Conservation (phyloP, 169 alveolate species). For the Babesia bovis region DNA sequence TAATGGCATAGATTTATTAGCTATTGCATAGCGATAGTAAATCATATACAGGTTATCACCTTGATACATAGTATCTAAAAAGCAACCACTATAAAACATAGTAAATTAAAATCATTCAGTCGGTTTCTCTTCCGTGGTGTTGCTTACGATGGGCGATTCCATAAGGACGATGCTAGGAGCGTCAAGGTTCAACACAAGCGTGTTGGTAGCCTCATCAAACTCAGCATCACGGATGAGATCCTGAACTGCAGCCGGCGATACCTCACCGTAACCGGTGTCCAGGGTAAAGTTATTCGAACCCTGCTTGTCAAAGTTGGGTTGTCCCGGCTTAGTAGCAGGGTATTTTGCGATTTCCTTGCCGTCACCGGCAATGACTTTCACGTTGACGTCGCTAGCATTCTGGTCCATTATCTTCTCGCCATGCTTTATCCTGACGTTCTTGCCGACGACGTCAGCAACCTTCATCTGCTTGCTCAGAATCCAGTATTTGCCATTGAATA, state of each 20-base stretch:
- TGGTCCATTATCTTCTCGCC: constrained; percentile 23
- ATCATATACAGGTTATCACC: too few species aligned
- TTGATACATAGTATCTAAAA: too few species aligned
- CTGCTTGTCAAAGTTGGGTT: not conserved
- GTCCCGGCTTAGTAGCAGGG: constrained; percentile 13
- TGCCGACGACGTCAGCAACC: constrained; percentile 59
- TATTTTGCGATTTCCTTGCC: constrained; percentile 8
- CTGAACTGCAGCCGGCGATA: constrained; percentile 57
- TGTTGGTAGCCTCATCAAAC: constrained; percentile 44
- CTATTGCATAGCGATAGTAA: too few species aligned
- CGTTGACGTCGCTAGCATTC: constrained; percentile 1
- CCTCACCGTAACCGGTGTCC: constrained; percentile 48
- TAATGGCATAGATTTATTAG: too few species aligned
- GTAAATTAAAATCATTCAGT: too few species aligned
- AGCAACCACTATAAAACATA: too few species aligned
- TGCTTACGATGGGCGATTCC: constrained; percentile 18
- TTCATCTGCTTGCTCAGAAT: constrained; percentile 45
- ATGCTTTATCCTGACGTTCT: constrained; percentile 9
- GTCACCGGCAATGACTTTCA: constrained; percentile 37
- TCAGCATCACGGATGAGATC: constrained; percentile 43
- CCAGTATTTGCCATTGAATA: constrained; percentile 67
- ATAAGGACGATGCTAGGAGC: constrained; percentile 46
- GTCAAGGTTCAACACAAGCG: constrained; percentile 54
- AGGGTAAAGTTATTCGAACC: constrained; percentile 22
- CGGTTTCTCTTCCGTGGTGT: too few species aligned